phyloP scores from a whole-genome alignment of 2,329 filamentous ascomycete species.

The Fusarium penzigii region DNA sequence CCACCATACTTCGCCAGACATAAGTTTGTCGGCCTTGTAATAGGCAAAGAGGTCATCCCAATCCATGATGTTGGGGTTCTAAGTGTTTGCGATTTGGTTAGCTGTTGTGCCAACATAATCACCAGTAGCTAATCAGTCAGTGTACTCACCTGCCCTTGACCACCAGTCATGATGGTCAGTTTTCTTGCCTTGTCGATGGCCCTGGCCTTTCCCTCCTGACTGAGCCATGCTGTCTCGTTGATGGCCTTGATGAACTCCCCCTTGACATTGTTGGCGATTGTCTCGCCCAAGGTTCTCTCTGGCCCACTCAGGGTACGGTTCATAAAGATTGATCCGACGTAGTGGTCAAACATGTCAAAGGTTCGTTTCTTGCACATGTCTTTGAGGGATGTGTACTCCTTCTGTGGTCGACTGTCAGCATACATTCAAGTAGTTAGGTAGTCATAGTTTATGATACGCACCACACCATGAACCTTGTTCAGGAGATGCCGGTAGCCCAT shows the following conservation, averaged over 20 bases:
- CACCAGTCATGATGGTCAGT: slow-evolving; percentile 4
- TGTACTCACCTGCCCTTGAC: slow-evolving; percentile 3
- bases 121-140: neutral
- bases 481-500: neutral
- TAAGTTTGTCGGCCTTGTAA: slow-evolving; percentile 7
- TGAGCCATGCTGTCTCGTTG: slow-evolving; percentile 9
- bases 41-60: slow-evolving; percentile 3
- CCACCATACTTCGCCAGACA: too few species aligned
- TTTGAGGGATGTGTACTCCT: neutral
- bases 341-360: slow-evolving; percentile 9
- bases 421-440: too few species aligned
- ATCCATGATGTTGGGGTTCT: slow-evolving; percentile 3
- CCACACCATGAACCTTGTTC: slow-evolving; percentile 3
- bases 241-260: slow-evolving; percentile 1
- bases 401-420: too few species aligned
- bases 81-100: too few species aligned
- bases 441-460: neutral
- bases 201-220: neutral
- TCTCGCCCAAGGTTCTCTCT: neutral
- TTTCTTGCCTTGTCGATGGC: slow-evolving; percentile 6
- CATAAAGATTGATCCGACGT: slow-evolving; percentile 1
- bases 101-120: too few species aligned
- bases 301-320: neutral
- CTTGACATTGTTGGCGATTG: slow-evolving; percentile 4
- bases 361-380: slow-evolving; percentile 2